These are phyloP conservation scores for Prunus padus DNA, from an alignment of 306 rosid genomes.

Conservation along the genomic window DNA sequence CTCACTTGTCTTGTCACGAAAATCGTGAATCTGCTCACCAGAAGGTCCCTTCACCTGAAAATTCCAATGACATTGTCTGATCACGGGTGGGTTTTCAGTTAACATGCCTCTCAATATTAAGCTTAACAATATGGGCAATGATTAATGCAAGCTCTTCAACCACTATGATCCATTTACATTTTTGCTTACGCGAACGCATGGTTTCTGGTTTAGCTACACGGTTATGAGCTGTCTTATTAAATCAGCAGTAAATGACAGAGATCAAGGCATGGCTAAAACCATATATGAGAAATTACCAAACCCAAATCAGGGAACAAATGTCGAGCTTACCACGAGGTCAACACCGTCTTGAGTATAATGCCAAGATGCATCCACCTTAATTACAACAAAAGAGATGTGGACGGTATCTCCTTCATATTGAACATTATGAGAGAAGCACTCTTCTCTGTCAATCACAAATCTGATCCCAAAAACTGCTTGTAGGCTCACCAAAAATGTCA, in stretches of 20 bases:
- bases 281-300: neutral
- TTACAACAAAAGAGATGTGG: slow-evolving; percentile 64
- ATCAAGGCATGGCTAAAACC: neutral
- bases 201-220: neutral
- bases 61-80: slow-evolving; percentile 3
- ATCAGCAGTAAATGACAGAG: neutral
- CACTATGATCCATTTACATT: neutral
- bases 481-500: slow-evolving; percentile 33
- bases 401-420: slow-evolving; percentile 54
- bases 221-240: neutral
- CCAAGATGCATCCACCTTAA: slow-evolving; percentile 55
- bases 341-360: slow-evolving; percentile 49
- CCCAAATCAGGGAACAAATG: neutral
- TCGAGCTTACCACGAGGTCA: slow-evolving; percentile 48
- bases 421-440: slow-evolving; percentile 58
- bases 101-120: neutral
- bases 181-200: neutral
- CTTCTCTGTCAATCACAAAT: slow-evolving; percentile 67
- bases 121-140: neutral
- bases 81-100: neutral
- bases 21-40: slow-evolving; percentile 53
- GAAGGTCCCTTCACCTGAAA: slow-evolving; percentile 58
- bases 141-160: neutral
- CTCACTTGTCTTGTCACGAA: slow-evolving; percentile 57
- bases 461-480: slow-evolving; percentile 54